These are phyloP conservation scores for Echinosophora koreensis DNA, from an alignment of 306 rosid species.

Conservation along the genomic window DNA sequence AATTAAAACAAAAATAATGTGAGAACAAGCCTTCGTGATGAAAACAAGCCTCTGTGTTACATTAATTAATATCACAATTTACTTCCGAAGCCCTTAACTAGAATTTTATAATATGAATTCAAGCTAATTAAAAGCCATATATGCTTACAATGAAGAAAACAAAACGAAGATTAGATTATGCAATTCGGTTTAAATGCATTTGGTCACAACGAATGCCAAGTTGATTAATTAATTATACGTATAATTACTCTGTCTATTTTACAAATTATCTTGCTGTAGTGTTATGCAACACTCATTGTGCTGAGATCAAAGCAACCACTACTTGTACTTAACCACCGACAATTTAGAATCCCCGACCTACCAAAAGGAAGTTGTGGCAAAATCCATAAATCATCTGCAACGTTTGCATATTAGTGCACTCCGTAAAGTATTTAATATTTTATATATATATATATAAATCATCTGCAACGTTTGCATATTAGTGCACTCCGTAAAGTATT, in stretches of 20 bases:
- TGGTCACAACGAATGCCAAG: not conserved
- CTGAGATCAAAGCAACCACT: not conserved
- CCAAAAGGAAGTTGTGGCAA: not conserved
- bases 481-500: not conserved
- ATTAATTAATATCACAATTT: not conserved
- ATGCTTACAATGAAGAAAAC: not conserved
- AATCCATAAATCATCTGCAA: not conserved
- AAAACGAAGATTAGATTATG: not conserved
- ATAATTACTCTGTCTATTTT: not conserved
- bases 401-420: not conserved
- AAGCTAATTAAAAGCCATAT: not conserved
- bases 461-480: not conserved
- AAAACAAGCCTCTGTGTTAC: not conserved
- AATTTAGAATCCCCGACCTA: not conserved
- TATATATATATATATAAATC: too few relatives aligned
- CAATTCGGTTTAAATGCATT: not conserved
- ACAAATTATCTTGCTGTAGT: not conserved
- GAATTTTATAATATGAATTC: not conserved
- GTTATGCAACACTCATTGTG: too few relatives aligned
- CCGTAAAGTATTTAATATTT: not conserved
- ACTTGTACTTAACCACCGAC: not conserved
- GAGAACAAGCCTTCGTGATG: not conserved
- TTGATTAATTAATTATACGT: not conserved
- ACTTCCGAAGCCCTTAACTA: not conserved
- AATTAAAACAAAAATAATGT: not conserved